These are phyloP conservation scores for Acer campestre DNA, from an alignment of 345 rosid species.

Conservation along the genomic window DNA sequence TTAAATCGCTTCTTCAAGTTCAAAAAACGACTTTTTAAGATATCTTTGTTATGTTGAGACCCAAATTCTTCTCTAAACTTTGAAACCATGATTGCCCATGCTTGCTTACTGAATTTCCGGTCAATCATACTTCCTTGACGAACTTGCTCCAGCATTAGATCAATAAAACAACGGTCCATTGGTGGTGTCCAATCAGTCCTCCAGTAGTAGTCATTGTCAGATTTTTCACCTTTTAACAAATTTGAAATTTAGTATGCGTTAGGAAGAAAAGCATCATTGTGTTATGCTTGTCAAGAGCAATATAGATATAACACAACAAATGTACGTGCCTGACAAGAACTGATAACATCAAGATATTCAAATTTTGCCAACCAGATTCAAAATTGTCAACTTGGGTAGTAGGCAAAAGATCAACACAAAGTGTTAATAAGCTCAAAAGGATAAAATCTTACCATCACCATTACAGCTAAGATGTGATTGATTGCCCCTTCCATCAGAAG, in stretches of 20 bases:
- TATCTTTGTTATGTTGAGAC: constrained; percentile 39
- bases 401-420: not conserved
- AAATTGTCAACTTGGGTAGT: not conserved
- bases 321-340: not conserved
- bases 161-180: constrained; percentile 57
- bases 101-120: constrained; percentile 37
- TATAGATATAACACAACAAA: constrained; percentile 8
- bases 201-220: constrained; percentile 22
- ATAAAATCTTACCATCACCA: constrained; percentile 30
- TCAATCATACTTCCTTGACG: constrained; percentile 39
- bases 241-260: constrained; percentile 12
- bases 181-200: constrained; percentile 44
- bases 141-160: constrained; percentile 51
- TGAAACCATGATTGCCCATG: constrained; percentile 47
- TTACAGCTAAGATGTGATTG: constrained; percentile 27
- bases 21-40: constrained; percentile 37
- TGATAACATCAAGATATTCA: not conserved
- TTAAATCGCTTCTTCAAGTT: constrained; percentile 35
- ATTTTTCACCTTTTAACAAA: constrained; percentile 34
- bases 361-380: not conserved
- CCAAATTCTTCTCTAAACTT: constrained; percentile 49
- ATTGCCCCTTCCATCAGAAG: constrained; percentile 24
- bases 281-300: not conserved
- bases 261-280: not conserved
- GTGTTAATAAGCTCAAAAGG: not conserved